Base-by-base conservation (phyloP, 257 asterid species). In the Mentha longifolia region DNA sequence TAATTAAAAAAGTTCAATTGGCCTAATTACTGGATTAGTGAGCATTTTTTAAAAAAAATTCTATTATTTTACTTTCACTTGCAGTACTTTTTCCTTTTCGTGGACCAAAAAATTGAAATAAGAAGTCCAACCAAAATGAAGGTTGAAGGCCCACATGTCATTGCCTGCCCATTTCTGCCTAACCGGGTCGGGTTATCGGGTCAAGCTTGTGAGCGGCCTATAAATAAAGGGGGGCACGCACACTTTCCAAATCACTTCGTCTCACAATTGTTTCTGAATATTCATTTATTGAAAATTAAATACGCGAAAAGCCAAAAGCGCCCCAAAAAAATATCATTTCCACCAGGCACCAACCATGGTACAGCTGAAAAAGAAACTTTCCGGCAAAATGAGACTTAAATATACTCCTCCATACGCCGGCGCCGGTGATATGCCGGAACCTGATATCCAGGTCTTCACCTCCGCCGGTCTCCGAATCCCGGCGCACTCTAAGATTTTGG, bases 401-500 rank as follows among this genome's bases (percentile, higher is more conserved):
- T 45, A 69, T 5, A 37, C 54, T 31, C 77, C 73, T 16, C 79
- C 80, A 14, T 45, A 72, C 13, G 49, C 72, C 65, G 83, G 74
- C 47, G 39, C 74, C 73, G 81, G 74, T 55, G 85, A 86, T 62
- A 71, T 83, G 83, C 84, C 77, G 25, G 88, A 79, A 11, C 75
- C 90, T 8, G 96, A 90, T 45, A 63, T 93, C 57, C 56, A 71
- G 31, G 77, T 93, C 51, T 20, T 86, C 68, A 87, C 97, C 75
- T 83, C 98, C 77, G 77, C 71, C 41, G 92, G 96, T 11, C 57
- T 54, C 1, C 79, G 85, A 59, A 85, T 93, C 17, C 90, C 97
- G 30, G 94, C 88, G 66, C 91, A 87, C 80, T 83, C 95, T 6
- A 66, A 75, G 77, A 74, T 93, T 39, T 78, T 93, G 88, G 98